phyloP scores from a whole-genome alignment of 78 protist species.

The Isochrysis galbana region DNA sequence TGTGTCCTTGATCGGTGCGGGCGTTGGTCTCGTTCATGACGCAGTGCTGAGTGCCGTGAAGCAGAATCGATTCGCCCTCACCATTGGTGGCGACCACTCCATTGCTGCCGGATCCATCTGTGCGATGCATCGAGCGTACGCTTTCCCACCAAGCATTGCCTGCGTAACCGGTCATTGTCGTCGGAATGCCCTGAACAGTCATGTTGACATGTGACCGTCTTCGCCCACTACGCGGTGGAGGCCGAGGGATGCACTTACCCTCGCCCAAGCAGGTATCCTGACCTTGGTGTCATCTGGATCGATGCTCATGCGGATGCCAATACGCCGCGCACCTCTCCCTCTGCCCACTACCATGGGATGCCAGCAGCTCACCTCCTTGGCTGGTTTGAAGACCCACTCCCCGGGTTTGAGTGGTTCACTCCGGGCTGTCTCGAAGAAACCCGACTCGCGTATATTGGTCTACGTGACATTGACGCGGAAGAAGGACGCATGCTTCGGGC shows the following conservation, averaged over 20 bases:
- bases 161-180: too few relatives aligned
- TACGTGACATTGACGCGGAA: conserved; percentile 45
- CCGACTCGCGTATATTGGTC: conserved; percentile 36
- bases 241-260: too few relatives aligned
- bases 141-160: too few relatives aligned
- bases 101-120: conserved; percentile 8
- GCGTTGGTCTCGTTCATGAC: too few relatives aligned
- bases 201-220: too few relatives aligned
- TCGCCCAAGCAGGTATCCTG: too few relatives aligned
- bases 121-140: background rate
- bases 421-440: background rate
- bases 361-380: conserved; percentile 43
- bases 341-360: conserved; percentile 64
- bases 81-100: conserved; percentile 45
- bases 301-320: conserved; percentile 68
- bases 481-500: background rate
- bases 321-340: conserved; percentile 20
- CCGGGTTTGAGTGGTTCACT: background rate
- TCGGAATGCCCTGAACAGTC: too few relatives aligned
- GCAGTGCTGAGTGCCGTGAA: too few relatives aligned
- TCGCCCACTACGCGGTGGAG: too few relatives aligned
- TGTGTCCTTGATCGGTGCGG: too few relatives aligned
- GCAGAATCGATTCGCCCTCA: background rate
- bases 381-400: background rate
- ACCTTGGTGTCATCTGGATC: conserved; percentile 49